phyloP scores from a whole-genome alignment of 192 early-diverging fungal species.

The Coemansia sp. region DNA sequence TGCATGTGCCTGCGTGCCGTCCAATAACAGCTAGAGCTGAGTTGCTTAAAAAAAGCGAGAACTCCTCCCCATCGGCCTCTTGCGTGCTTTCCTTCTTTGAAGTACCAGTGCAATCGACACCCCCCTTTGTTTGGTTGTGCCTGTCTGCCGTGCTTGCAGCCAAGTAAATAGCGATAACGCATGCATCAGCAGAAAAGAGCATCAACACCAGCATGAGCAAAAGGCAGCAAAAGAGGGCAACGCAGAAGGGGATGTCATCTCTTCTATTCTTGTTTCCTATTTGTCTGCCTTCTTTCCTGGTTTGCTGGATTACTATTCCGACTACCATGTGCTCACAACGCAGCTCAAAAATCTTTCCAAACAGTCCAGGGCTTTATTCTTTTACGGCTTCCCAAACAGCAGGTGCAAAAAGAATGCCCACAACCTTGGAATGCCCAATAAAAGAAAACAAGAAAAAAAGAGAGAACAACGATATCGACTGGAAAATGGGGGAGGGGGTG shows the following conservation, averaged over 20 bases:
- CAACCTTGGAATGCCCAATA: no score
- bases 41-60: neutral
- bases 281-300: no score
- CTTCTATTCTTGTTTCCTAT: no score
- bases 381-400: no score
- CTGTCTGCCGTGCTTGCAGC: slow-evolving; percentile 5
- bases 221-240: neutral
- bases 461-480: neutral
- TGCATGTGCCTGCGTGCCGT: slow-evolving; percentile 4
- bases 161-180: slow-evolving; percentile 4
- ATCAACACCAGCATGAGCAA: neutral
- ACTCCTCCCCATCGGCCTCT: neutral
- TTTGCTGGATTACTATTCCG: no score
- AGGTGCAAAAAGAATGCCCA: no score
- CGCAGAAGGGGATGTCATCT: no score
- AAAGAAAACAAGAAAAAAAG: neutral
- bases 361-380: no score
- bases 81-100: slow-evolving; percentile 3
- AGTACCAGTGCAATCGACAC: neutral
- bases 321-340: no score
- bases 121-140: neutral
- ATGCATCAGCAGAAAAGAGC: slow-evolving; percentile 3
- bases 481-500: neutral
- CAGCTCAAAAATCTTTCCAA: no score
- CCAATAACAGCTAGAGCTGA: neutral